phyloP scores from a whole-genome alignment of 805 yeast genomes.

The Lipomyces kockii region DNA sequence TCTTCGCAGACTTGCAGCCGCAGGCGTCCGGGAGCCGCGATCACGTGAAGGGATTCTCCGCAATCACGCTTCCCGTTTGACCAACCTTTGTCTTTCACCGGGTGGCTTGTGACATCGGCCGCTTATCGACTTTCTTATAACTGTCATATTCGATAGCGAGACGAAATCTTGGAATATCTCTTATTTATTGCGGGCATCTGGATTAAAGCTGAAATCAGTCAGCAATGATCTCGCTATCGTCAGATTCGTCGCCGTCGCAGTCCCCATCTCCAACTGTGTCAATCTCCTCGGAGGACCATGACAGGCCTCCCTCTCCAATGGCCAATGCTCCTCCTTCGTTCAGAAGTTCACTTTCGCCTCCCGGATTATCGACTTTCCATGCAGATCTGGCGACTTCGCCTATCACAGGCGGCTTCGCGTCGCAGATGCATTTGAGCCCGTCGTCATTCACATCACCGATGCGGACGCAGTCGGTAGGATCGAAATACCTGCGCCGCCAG shows the following conservation, averaged over 20 bases:
- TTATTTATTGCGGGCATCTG: not conserved
- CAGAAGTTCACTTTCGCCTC: constrained; percentile 19
- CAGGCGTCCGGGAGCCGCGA: not conserved
- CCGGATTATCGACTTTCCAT: constrained; percentile 33
- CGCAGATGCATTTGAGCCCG: not conserved
- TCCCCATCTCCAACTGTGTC: constrained; percentile 21
- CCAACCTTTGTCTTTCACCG: not conserved
- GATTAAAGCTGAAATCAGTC: not conserved
- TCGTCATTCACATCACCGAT: constrained; percentile 7
- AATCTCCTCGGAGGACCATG: constrained; percentile 12
- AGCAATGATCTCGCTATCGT: constrained; percentile 21
- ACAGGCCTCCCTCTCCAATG: constrained; percentile 1
- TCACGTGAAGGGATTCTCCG: not conserved
- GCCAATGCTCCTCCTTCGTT: constrained; percentile 1
- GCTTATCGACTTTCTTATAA: not conserved
- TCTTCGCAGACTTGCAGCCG: too few species aligned
- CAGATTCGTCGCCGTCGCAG: constrained; percentile 23
- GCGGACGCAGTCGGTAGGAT: constrained; percentile 20
- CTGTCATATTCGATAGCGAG: not conserved
- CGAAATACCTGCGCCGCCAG: constrained; percentile 21
- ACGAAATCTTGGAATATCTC: not conserved
- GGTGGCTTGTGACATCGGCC: not conserved
- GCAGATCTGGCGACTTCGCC: constrained; percentile 38
- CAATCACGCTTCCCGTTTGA: not conserved
- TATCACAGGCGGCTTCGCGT: constrained; percentile 29